A percentile compares a stretch with the other conserved stretches of the same genome.
Conservation (phyloP, 768 basidiomycete species). For the Harrya chromipes region DNA sequence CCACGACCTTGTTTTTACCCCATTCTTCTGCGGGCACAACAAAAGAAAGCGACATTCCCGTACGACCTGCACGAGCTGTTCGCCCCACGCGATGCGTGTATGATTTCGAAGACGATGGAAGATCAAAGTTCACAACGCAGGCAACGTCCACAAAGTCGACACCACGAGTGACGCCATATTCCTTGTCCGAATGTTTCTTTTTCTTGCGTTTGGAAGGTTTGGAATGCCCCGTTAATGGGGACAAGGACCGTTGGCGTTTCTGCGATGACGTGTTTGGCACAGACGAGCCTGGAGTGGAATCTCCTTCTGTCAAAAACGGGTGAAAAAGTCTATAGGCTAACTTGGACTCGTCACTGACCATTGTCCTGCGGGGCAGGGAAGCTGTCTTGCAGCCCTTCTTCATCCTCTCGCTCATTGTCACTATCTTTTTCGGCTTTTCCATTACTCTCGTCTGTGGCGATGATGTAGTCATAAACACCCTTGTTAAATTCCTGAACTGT, state of each 20-base stretch:
- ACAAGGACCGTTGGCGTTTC: conserved; percentile 59
- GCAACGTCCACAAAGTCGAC: conserved; percentile 97
- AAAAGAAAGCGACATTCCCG: conserved; percentile 89
- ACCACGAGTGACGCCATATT: conserved; percentile 93
- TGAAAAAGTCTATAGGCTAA: conserved; percentile 28
- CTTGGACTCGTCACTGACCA: conserved; percentile 21
- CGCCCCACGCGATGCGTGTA: conserved; percentile 97
- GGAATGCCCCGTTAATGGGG: conserved; percentile 36
- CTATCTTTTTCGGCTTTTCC: conserved; percentile 48
- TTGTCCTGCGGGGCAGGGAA: conserved; percentile 20
- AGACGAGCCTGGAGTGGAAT: conserved; percentile 21
- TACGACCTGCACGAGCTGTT: conserved; percentile 92
- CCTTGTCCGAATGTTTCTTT: conserved; percentile 54
- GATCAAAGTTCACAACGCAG: conserved; percentile 97
- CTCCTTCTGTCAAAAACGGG: conserved; percentile 40
- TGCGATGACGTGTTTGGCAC: conserved; percentile 19
- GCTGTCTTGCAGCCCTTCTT: conserved; percentile 15
- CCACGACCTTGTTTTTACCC: conserved; percentile 75
- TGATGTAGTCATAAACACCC: conserved; percentile 97
- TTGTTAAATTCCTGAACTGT: conserved; percentile 98
- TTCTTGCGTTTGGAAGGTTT: conserved; percentile 54
- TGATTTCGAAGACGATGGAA: conserved; percentile 81
- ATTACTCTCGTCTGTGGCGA: conserved; percentile 91
- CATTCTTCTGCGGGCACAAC: conserved; percentile 68
- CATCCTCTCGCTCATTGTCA: conserved; percentile 43